Evolutionary conservation across 2,329 filamentous ascomycete species (phyloP).

Genomic region (Epichloe uncinata): DNA sequence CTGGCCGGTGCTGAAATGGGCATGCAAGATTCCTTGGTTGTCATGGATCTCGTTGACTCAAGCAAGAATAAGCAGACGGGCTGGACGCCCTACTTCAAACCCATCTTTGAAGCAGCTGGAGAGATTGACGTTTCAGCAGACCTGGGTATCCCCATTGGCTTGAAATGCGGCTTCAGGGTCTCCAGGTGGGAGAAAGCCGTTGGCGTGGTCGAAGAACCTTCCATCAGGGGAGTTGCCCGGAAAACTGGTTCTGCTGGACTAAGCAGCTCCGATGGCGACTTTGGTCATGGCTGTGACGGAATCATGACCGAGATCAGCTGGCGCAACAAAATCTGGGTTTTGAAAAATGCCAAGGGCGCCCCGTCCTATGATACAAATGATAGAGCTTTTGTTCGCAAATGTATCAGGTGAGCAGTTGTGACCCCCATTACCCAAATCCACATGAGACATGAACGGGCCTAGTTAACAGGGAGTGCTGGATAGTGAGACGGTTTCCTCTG

Average conservation of each 20-base stretch:
- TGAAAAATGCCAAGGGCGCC: constrained; percentile 7
- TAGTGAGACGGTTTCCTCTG: background rate
- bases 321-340: constrained; percentile 14
- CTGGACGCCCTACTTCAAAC: constrained; percentile 17
- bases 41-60: constrained; percentile 13
- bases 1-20: constrained; percentile 18
- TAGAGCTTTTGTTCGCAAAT: constrained; percentile 9
- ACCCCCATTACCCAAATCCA: too few relatives aligned
- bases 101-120: constrained; percentile 16
- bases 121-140: constrained; percentile 13
- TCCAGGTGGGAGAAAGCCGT: constrained; percentile 10
- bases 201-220: constrained; percentile 16
- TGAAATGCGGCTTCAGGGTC: constrained; percentile 14
- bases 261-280: constrained; percentile 6
- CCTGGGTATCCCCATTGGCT: constrained; percentile 16
- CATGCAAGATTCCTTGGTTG: constrained; percentile 1
- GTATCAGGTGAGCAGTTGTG: constrained; percentile 11
- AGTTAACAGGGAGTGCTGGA: background rate
- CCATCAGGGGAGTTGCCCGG: constrained; percentile 13
- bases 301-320: constrained; percentile 15
- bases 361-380: constrained; percentile 13
- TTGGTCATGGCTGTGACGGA: constrained; percentile 14
- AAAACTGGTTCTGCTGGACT: constrained; percentile 9
- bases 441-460: background rate
- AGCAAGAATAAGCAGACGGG: constrained; percentile 9